Percentiles rank a stretch among this genome's conserved stretches.
These are phyloP conservation scores for Podospora fimiseda DNA, from an alignment of 495 filamentous ascomycete genomes.

Conservation along the genomic window DNA sequence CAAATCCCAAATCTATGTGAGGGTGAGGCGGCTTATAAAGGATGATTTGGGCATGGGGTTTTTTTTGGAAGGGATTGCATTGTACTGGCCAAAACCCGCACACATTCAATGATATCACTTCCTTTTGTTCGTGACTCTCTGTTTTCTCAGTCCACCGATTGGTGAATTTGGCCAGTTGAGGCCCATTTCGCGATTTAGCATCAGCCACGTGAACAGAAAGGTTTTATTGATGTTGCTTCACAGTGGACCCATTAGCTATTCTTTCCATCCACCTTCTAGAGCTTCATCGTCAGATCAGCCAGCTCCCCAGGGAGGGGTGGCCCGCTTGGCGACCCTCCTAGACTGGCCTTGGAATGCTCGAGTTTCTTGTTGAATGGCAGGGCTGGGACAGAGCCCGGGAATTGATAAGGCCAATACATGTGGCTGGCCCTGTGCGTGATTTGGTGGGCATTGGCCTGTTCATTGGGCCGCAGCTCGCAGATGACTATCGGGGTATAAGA, in stretches of 20 bases:
- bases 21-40: constrained; percentile 11
- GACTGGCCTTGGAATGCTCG: not conserved
- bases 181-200: constrained; percentile 22
- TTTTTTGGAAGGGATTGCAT: not conserved
- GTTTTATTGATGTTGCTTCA: constrained; percentile 15
- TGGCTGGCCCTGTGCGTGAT: constrained; percentile 9
- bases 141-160: not conserved
- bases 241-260: constrained; percentile 14
- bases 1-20: constrained; percentile 10
- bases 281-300: not conserved
- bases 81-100: constrained; percentile 2
- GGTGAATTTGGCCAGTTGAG: not conserved
- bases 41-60: too few species aligned
- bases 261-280: not conserved
- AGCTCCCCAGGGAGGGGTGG: not conserved
- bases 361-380: not conserved
- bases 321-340: not conserved
- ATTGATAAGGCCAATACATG: not conserved
- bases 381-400: not conserved
- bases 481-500: constrained; percentile 18
- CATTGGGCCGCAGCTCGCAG: constrained; percentile 21
- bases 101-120: constrained; percentile 15
- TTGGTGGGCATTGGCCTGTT: not conserved
- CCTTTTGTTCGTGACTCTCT: constrained; percentile 23
- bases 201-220: constrained; percentile 24